These are phyloP conservation scores for Barnettozyma sucrosica DNA, from an alignment of 805 yeast genomes.

Conservation along the genomic window DNA sequence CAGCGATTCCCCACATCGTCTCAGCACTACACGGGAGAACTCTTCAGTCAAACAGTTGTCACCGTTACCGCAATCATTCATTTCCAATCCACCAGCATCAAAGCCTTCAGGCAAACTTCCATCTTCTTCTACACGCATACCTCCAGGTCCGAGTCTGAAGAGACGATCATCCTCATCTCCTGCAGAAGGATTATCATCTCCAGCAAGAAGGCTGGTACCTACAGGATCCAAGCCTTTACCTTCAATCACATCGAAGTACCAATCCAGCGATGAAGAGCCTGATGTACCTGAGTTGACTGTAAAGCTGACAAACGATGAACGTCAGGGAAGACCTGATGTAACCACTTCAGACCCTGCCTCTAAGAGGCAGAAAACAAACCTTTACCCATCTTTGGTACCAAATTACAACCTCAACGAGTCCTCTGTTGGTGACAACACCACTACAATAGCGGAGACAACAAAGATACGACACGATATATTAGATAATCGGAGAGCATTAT, in stretches of 20 bases:
- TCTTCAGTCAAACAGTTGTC: background rate
- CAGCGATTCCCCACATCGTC: background rate
- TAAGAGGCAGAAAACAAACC: background rate
- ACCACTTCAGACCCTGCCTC: slow-evolving; percentile 1
- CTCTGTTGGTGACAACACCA: background rate
- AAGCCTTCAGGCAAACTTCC: background rate
- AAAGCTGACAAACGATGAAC: slow-evolving; percentile 3
- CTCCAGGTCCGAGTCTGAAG: background rate
- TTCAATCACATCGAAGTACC: slow-evolving; percentile 13
- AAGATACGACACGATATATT: background rate
- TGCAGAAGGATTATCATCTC: background rate
- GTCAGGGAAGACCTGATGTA: background rate
- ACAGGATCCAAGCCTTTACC: background rate
- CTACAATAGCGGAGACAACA: background rate
- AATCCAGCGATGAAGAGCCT: slow-evolving; percentile 24
- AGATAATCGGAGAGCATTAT: background rate
- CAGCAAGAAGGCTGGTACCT: slow-evolving; percentile 2
- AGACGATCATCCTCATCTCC: background rate
- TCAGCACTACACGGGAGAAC: background rate
- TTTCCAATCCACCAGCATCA: background rate
- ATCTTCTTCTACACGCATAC: background rate
- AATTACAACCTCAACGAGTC: background rate
- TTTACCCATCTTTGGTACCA: slow-evolving; percentile 8
- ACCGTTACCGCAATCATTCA: background rate
- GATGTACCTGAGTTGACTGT: slow-evolving; percentile 22